Conservation (phyloP, 2,329 filamentous ascomycete genomes). For the Neofusicoccum umdonicola region DNA sequence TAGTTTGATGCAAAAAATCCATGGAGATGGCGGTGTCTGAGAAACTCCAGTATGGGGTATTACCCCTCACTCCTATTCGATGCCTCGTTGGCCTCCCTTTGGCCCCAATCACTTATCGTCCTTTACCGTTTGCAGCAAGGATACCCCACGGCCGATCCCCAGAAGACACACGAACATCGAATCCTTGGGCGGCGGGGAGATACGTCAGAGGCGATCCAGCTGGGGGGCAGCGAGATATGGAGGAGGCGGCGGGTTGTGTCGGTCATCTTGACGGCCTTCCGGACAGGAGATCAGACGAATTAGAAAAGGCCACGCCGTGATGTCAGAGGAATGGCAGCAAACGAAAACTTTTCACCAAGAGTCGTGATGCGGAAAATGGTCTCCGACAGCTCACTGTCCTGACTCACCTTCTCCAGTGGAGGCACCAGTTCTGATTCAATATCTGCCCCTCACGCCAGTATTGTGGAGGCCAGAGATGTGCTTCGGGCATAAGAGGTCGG, state of each 20-base stretch:
- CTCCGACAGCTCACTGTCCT: constrained; percentile 3
- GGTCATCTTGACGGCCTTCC: neutral
- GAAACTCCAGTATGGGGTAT: neutral
- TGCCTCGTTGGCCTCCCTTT: neutral
- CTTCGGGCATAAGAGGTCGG: constrained; percentile 1
- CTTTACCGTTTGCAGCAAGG: constrained; percentile 3
- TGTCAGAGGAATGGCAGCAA: neutral
- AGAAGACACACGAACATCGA: neutral
- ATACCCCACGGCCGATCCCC: constrained; percentile 6
- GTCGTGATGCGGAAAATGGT: constrained; percentile 1
- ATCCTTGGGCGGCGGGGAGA: neutral
- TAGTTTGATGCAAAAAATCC: neutral
- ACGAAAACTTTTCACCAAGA: constrained; percentile 12
- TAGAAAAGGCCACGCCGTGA: neutral
- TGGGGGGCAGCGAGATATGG: neutral
- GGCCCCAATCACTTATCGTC: neutral
- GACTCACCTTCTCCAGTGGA: constrained; percentile 11
- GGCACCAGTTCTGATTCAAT: constrained; percentile 4
- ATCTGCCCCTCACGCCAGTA: constrained; percentile 1
- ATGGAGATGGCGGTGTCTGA: constrained; percentile 7
- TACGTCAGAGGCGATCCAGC: constrained; percentile 1
- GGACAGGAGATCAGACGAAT: neutral
- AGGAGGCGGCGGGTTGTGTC: neutral
- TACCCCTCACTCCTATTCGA: constrained; percentile 11
- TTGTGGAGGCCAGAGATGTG: constrained; percentile 8